A percentile compares a stretch with the other conserved stretches of the same genome.
These are phyloP conservation scores for Parasitella parasitica DNA, from an alignment of 371 early-diverging fungal genomes.

Conservation along the genomic window DNA sequence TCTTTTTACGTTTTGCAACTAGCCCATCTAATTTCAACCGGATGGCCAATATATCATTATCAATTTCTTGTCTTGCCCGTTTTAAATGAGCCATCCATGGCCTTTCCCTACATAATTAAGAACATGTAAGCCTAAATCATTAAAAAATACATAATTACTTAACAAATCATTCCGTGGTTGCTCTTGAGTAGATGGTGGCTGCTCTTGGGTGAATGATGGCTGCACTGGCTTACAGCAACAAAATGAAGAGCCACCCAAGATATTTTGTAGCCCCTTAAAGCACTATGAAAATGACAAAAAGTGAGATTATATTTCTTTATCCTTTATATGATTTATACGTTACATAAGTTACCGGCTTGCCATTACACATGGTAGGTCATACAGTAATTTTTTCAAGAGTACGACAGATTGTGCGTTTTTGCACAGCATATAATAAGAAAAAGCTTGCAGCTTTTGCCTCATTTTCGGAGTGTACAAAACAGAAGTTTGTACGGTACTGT, in stretches of 20 bases:
- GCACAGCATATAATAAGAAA: neutral
- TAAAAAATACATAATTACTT: neutral
- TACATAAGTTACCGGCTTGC: neutral
- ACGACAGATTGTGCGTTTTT: slow-evolving; percentile 1
- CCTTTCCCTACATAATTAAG: slow-evolving; percentile 3
- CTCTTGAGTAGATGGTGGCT: slow-evolving; percentile 1
- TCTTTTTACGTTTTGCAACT: slow-evolving; percentile 1
- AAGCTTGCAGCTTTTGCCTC: no score
- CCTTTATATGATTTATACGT: no score
- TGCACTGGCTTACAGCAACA: neutral
- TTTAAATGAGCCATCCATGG: slow-evolving; percentile 5
- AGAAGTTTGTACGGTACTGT: no score
- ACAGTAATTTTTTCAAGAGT: neutral
- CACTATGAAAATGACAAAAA: slow-evolving; percentile 1
- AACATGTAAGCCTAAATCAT: neutral
- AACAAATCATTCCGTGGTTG: slow-evolving; percentile 3
- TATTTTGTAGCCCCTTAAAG: neutral
- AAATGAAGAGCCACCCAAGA: neutral
- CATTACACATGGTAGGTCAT: neutral
- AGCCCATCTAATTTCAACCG: neutral
- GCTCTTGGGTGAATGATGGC: neutral
- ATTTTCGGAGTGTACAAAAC: no score
- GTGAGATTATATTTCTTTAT: slow-evolving; percentile 1
- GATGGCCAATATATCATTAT: neutral
- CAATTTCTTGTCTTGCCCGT: slow-evolving; percentile 4